Evolutionary conservation across 78 protist species (phyloP).

Genomic region (Planoprotostelium fungivorum): DNA sequence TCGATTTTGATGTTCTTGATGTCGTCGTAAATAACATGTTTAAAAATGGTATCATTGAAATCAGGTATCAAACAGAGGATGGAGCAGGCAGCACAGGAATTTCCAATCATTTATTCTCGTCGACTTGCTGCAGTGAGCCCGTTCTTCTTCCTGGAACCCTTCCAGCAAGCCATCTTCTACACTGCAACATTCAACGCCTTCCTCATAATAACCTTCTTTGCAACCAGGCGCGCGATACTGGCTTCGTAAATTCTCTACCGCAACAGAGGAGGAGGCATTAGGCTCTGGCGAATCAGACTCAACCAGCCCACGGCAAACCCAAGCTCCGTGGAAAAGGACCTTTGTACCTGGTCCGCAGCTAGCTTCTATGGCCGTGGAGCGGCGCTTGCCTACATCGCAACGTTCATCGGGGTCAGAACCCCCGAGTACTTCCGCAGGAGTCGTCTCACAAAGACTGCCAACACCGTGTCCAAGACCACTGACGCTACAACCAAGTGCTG

Average conservation of each 20-base stretch:
- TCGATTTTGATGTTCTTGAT: not conserved
- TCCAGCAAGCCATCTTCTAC: not conserved
- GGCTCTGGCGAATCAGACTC: conserved; percentile 2
- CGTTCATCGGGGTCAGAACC: not conserved
- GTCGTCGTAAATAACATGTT: not conserved
- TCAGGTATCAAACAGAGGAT: not conserved
- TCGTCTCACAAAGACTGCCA: not conserved
- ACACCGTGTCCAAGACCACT: not conserved
- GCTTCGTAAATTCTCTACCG: not conserved
- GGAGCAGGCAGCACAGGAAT: conserved; percentile 2
- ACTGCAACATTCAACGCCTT: not conserved
- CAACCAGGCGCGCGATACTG: not conserved
- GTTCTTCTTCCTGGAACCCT: not conserved
- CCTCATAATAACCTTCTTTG: not conserved
- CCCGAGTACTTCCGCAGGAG: conserved; percentile 1
- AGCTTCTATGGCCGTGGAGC: conserved; percentile 1
- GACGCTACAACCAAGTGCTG: not conserved
- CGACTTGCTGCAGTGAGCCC: conserved; percentile 2
- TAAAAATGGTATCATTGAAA: not conserved
- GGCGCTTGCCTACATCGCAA: not conserved
- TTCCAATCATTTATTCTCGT: not conserved
- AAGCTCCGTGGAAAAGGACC: not conserved
- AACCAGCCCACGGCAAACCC: not conserved
- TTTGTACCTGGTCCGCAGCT: not conserved
- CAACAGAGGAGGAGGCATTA: not conserved